Base-by-base conservation (phyloP, 306 rosid species). In the Vachellia pachyceras region DNA sequence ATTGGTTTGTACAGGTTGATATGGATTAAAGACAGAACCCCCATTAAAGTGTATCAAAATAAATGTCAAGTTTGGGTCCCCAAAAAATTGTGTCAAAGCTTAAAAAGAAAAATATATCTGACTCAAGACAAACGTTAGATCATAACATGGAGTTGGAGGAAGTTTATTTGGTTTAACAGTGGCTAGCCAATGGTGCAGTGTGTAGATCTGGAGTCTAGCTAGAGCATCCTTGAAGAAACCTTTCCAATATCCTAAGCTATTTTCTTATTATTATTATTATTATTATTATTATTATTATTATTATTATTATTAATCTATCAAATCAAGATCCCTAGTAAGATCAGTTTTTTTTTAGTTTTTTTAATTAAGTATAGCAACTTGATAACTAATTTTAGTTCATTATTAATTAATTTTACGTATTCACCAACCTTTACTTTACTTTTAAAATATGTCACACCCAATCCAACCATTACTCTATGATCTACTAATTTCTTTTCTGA, bases 191-290 rank as follows among this genome's bases (percentile, higher is more conserved):
- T 37, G 72, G 72, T 9, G 33, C 22, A 22, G 39, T 11, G 74
- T 15, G 33, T 29, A 2, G 33, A 29, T 29, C 1, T 29, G 2
- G 33, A 29, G 33, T 29, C 33, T 33, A 33, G 42, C 10, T 42
- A 44, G 37, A 13, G 36, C 74, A 69, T 69, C 74, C 20, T 6
- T 69, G 14, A 8, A 42, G 54, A 44, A 42, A 20, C n/a, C 3
- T 69, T 69, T 42, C n/a, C n/a, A 20, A 69, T 42, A 69, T 69
- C 55, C 74, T 44, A 12, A 69, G 55, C 14, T 69, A 69, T 20
- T 41, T 69, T 29, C 33, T 29, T 29, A 29, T 29, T 29, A 29
- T 29, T 29, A 29, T 29, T 2, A 8, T 40, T 40, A 9, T 4
- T 4, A 39, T n/a, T 67, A 20, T 41, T 40, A 39, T n/a, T 67